Conservation (phyloP, 2,329 filamentous ascomycete genomes). For the Colletotrichum orbiculare region DNA sequence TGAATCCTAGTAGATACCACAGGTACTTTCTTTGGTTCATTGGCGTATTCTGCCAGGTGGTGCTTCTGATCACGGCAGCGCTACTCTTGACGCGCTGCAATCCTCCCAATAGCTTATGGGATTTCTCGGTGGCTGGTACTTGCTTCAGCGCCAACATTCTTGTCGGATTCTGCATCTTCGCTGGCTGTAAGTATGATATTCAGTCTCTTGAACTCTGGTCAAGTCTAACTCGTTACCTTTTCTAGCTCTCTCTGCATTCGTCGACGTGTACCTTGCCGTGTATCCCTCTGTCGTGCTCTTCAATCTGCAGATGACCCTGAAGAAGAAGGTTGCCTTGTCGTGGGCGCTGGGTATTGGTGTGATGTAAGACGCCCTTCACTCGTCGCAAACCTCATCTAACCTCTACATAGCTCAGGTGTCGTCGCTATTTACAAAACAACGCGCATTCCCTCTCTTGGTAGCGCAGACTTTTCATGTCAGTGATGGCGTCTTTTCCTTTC, state of each 20-base stretch:
- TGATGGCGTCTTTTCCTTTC: fast-evolving
- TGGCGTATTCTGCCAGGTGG: slow-evolving; percentile 32
- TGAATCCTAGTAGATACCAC: slow-evolving; percentile 40
- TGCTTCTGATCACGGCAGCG: slow-evolving; percentile 37
- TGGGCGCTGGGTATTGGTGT: slow-evolving; percentile 42
- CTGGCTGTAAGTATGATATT: not conserved
- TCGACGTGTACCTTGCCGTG: slow-evolving; percentile 42
- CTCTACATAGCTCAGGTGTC: slow-evolving; percentile 37
- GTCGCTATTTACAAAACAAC: slow-evolving; percentile 50
- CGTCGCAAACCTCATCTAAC: not conserved
- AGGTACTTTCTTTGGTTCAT: slow-evolving; percentile 40
- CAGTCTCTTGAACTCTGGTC: not conserved
- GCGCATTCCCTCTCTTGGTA: slow-evolving; percentile 44
- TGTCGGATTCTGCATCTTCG: not conserved
- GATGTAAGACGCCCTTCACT: slow-evolving; percentile 36
- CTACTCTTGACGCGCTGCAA: slow-evolving; percentile 40
- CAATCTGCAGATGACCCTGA: slow-evolving; percentile 37
- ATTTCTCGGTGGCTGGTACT: slow-evolving; percentile 12
- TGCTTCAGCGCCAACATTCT: not conserved
- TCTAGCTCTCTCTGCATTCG: slow-evolving; percentile 40
- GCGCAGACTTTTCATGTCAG: slow-evolving; percentile 41
- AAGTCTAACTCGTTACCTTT: not conserved
- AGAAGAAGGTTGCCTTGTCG: slow-evolving; percentile 42
- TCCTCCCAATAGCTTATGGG: slow-evolving; percentile 40
- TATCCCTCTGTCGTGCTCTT: slow-evolving; percentile 41